Percentiles rank a stretch among this genome's conserved stretches.
phyloP scores from a whole-genome alignment of 768 basidiomycete species.

The Neoboletus magnificus region DNA sequence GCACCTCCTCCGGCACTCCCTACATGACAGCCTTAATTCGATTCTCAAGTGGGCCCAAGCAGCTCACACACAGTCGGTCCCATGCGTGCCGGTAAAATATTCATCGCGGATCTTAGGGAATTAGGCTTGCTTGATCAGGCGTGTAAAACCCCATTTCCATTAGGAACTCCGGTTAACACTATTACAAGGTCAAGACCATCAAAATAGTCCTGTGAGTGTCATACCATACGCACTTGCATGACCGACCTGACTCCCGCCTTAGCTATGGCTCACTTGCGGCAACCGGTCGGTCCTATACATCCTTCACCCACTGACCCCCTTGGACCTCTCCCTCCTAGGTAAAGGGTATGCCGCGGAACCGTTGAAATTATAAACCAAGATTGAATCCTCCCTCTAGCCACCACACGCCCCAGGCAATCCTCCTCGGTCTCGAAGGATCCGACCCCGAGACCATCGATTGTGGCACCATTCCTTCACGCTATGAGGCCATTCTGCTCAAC shows the following conservation, averaged over 20 bases:
- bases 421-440: conserved; percentile 81
- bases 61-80: conserved; percentile 71
- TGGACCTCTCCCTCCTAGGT: conserved; percentile 38
- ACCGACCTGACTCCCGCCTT: neutral
- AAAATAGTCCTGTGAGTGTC: conserved; percentile 76
- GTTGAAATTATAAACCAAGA: neutral
- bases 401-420: conserved; percentile 83
- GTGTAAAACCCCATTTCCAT: conserved; percentile 8
- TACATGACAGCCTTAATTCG: neutral
- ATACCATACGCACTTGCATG: neutral
- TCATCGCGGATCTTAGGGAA: conserved; percentile 71
- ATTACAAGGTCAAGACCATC: conserved; percentile 61
- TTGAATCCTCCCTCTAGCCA: conserved; percentile 45
- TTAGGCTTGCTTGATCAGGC: conserved; percentile 69
- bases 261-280: conserved; percentile 93
- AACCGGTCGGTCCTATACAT: conserved; percentile 53
- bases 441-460: conserved; percentile 95
- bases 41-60: conserved; percentile 54
- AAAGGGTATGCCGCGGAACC: conserved; percentile 57
- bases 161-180: neutral
- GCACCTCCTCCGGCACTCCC: conserved; percentile 18
- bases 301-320: conserved; percentile 3
- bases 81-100: conserved; percentile 93
- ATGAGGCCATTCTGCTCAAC: conserved; percentile 60
- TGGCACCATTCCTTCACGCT: conserved; percentile 75